Evolutionary conservation across 805 yeast species (phyloP), one percentile per base, ranked within the genome.

Genomic region (Novakomyces olei): DNA sequence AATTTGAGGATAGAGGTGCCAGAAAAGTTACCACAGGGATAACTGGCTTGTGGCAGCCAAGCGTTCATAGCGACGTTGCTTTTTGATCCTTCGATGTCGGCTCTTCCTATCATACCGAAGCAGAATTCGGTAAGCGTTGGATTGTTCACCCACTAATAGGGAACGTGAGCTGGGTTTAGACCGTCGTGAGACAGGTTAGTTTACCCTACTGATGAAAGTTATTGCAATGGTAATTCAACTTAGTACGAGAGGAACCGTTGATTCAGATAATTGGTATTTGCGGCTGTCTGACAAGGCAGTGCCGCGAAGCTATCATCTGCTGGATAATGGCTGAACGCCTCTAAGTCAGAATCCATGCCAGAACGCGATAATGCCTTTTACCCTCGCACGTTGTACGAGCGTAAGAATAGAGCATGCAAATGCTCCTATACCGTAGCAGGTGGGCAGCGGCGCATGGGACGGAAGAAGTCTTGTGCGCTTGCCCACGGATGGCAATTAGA

Each of bases 271-370:
- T 55, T 54, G 59, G 59, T 52, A 49, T 54, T 52, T 51, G 60
- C 59, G 53, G 57, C 58, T 53, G 58, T 51, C 57, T 50, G 60
- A 53, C 46, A 55, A 54, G 59, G 59, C 57, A 55, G 46, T 52
- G 59, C 58, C 54, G 60, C 58, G 59, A 53, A 54, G 59, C 60
- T 54, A 55, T 59, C 61, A 58, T 55, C 61, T 52, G 59, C 57
- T 53, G 61, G 61, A 57, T 56, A 47, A 55, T 50, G 59, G 59
- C 60, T 55, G 60, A 55, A 54, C 59, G 60, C 59, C 58, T 56
- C 59, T 53, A 53, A 53, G 58, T 51, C 59, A 69, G 69, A 40
- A 65, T 67, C 58, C 62, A 64, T 39, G 70, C 72, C 43, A 56
- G 58, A 45, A 54, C 40, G 58, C 57, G 60, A 53, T 48, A 57